A percentile compares a stretch with the other conserved stretches of the same genome.
Evolutionary conservation across 2,329 filamentous ascomycete genomes (phyloP).

Genomic region (Alternaria viburni): DNA sequence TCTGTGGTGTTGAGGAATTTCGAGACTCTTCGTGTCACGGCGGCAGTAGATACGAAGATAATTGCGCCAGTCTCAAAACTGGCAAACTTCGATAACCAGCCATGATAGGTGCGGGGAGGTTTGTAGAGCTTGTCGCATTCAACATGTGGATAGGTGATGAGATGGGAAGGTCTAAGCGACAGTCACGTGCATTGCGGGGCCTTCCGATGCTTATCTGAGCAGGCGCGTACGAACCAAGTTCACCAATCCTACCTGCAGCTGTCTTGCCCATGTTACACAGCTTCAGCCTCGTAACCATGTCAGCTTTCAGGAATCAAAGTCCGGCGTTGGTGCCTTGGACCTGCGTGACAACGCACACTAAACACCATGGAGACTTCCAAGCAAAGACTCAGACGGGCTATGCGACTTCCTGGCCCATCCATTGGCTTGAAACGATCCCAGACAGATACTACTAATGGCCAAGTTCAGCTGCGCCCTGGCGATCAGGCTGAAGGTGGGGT

Average conservation of each 20-base stretch:
- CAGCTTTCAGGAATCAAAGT: background rate
- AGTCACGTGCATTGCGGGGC: constrained; percentile 3
- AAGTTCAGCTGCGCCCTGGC: background rate
- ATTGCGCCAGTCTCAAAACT: background rate
- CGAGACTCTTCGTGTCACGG: background rate
- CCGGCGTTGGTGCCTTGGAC: background rate
- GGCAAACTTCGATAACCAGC: background rate
- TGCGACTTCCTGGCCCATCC: background rate
- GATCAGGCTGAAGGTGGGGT: background rate
- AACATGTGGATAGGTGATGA: constrained; percentile 1
- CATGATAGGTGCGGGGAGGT: constrained; percentile 22
- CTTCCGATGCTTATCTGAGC: background rate
- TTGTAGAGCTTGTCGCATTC: constrained; percentile 7
- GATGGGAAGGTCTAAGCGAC: constrained; percentile 9
- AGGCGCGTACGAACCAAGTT: background rate
- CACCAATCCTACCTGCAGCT: background rate
- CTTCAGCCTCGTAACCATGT: background rate
- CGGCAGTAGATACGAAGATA: background rate
- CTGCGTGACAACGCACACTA: background rate
- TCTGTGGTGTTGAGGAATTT: background rate
- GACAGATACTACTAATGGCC: background rate
- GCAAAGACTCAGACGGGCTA: background rate
- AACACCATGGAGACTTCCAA: background rate
- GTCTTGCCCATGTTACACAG: background rate
- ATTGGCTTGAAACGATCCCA: background rate